These are phyloP conservation scores for Venturia effusa DNA, from an alignment of 2,329 filamentous ascomycete genomes.

Conservation along the genomic window DNA sequence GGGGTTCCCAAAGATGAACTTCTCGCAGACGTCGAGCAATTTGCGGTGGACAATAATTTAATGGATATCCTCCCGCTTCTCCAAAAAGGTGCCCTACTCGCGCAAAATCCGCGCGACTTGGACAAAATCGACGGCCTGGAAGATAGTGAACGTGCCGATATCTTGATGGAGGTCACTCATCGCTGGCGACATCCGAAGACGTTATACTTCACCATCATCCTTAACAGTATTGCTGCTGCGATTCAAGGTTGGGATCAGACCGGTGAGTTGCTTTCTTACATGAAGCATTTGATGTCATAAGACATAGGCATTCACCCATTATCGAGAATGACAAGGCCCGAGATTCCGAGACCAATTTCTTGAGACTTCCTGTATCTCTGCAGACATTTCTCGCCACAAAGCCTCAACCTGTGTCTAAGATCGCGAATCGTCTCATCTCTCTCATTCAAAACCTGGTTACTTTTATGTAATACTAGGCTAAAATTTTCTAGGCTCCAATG, in stretches of 20 bases:
- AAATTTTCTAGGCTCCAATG: constrained; percentile 32
- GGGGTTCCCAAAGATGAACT: constrained; percentile 42
- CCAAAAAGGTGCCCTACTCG: constrained; percentile 61
- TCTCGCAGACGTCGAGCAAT: constrained; percentile 47
- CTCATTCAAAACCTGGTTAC: not conserved
- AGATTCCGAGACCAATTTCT: not conserved
- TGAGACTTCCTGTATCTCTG: not conserved
- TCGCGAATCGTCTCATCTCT: not conserved
- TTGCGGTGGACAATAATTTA: constrained; percentile 49
- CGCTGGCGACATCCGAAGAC: constrained; percentile 40
- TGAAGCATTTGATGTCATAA: not conserved
- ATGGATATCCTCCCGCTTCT: constrained; percentile 48
- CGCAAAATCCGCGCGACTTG: constrained; percentile 55
- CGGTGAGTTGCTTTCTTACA: constrained; percentile 22
- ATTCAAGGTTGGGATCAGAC: constrained; percentile 59
- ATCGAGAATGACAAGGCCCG: not conserved
- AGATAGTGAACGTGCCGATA: constrained; percentile 46
- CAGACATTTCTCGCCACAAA: not conserved
- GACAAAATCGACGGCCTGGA: constrained; percentile 51
- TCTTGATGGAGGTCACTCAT: constrained; percentile 54
- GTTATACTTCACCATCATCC: constrained; percentile 55
- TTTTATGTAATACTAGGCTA: constrained; percentile 13
- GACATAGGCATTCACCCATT: not conserved
- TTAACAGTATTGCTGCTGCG: constrained; percentile 60
- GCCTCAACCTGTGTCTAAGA: not conserved